A percentile compares a stretch with the other conserved stretches of the same genome.
phyloP scores from a whole-genome alignment of 1,139 yeast species.

The Hansenula sp. region DNA sequence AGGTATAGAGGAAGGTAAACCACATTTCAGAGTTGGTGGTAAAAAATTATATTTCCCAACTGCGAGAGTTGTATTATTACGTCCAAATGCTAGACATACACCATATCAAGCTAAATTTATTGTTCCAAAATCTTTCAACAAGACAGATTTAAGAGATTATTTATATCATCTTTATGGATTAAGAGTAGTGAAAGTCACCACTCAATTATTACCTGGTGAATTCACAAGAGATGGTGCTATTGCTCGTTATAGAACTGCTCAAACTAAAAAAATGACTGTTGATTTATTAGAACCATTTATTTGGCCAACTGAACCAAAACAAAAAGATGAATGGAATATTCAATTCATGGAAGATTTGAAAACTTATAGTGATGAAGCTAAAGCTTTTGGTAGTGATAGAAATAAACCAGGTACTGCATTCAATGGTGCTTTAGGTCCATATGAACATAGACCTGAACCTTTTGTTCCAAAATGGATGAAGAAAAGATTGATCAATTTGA shows the following conservation, averaged over 20 bases:
- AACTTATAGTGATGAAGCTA: slow-evolving; percentile 37
- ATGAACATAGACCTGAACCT: slow-evolving; percentile 61
- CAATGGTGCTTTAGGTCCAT: slow-evolving; percentile 73
- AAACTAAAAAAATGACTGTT: slow-evolving; percentile 89
- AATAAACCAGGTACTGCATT: slow-evolving; percentile 67
- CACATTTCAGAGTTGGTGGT: slow-evolving; percentile 81
- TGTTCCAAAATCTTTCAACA: slow-evolving; percentile 88
- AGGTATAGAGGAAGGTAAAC: slow-evolving; percentile 51
- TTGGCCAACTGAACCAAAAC: slow-evolving; percentile 73
- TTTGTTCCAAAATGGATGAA: slow-evolving; percentile 56
- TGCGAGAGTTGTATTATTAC: slow-evolving; percentile 70
- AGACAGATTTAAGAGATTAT: slow-evolving; percentile 87
- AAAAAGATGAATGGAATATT: slow-evolving; percentile 32
- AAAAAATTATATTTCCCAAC: slow-evolving; percentile 74
- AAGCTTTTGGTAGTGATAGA: slow-evolving; percentile 61
- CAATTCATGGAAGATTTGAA: slow-evolving; percentile 34
- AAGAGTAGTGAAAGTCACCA: slow-evolving; percentile 81
- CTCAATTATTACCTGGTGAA: slow-evolving; percentile 74
- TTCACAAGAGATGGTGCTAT: slow-evolving; percentile 59
- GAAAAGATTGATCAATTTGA: slow-evolving; percentile 38
- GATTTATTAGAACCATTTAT: slow-evolving; percentile 91
- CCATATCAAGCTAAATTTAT: slow-evolving; percentile 94
- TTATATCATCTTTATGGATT: slow-evolving; percentile 83
- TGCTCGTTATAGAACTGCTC: slow-evolving; percentile 76
- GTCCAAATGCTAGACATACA: slow-evolving; percentile 91